A percentile compares a stretch with the other conserved stretches of the same genome.
Conservation (phyloP, 345 rosid species). For the Salix purpurea region DNA sequence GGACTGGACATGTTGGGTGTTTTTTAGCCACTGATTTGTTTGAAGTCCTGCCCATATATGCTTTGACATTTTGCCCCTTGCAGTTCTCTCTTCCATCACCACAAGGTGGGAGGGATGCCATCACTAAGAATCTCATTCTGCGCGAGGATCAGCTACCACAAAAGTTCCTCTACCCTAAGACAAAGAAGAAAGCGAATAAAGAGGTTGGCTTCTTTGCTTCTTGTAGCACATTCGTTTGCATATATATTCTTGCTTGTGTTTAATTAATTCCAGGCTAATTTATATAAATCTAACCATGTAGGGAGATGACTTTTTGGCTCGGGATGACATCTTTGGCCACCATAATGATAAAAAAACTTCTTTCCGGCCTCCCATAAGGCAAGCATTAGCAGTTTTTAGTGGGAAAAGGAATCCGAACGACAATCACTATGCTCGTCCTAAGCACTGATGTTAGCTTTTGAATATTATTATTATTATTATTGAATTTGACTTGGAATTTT, state of each 20-base stretch:
- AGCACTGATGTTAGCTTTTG: conserved; percentile 17
- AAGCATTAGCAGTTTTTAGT: conserved; percentile 76
- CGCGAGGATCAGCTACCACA: conserved; percentile 97
- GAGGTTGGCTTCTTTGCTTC: conserved; percentile 36
- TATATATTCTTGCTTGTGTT: not conserved
- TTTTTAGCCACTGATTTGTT: not conserved
- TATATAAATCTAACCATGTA: conserved; percentile 9
- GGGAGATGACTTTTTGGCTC: conserved; percentile 61
- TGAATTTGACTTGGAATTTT: not conserved
- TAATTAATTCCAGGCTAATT: not conserved
- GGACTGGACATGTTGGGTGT: not conserved
- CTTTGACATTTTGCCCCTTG: conserved; percentile 11
- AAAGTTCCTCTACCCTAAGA: conserved; percentile 74
- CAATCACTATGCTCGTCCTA: conserved; percentile 79
- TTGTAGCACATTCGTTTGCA: not conserved
- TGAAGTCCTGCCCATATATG: not conserved
- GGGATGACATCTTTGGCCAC: conserved; percentile 56
- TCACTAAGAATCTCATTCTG: conserved; percentile 65
- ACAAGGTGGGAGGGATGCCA: conserved; percentile 88
- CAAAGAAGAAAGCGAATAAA: conserved; percentile 68
- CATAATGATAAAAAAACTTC: conserved; percentile 58
- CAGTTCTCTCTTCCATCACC: conserved; percentile 90
- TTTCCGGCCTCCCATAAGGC: conserved; percentile 74
- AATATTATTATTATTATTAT: not conserved
- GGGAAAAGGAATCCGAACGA: conserved; percentile 95